phyloP scores from a whole-genome alignment of 2,329 filamentous ascomycete genomes.

The Ascochyta clinopodiicola region DNA sequence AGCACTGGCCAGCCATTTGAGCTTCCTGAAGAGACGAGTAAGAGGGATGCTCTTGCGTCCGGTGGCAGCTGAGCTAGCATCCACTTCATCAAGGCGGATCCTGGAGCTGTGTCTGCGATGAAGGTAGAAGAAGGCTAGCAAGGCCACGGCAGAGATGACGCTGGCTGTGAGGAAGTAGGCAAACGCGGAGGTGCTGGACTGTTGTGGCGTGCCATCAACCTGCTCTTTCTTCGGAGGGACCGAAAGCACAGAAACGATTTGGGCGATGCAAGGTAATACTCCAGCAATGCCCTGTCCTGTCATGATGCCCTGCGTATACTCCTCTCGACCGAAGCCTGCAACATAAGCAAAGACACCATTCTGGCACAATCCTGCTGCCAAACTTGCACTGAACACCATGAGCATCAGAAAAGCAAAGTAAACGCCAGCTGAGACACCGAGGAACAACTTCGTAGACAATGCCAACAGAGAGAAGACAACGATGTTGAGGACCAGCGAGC shows the following conservation, averaged over 20 bases:
- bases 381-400: constrained; percentile 80
- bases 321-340: constrained; percentile 79
- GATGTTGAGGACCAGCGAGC: constrained; percentile 79
- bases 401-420: constrained; percentile 85
- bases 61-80: constrained; percentile 22
- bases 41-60: constrained; percentile 63
- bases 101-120: constrained; percentile 59
- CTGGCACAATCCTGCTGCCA: constrained; percentile 84
- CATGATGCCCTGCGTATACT: constrained; percentile 98
- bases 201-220: constrained; percentile 38
- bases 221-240: constrained; percentile 60
- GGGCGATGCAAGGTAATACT: constrained; percentile 84
- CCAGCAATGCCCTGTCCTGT: constrained; percentile 90
- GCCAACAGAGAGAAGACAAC: constrained; percentile 78
- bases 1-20: constrained; percentile 77
- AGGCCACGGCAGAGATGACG: constrained; percentile 70
- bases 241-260: constrained; percentile 81
- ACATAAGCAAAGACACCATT: constrained; percentile 95
- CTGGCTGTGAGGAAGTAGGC: constrained; percentile 92
- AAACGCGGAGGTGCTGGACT: constrained; percentile 75
- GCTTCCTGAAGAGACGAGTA: constrained; percentile 72
- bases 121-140: constrained; percentile 78
- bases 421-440: constrained; percentile 63
- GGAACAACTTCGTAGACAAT: constrained; percentile 75
- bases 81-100: constrained; percentile 34